Percentiles rank a stretch among this genome's conserved stretches.
Evolutionary conservation across 192 early-diverging fungal genomes (phyloP).

Genomic region (Lobosporangium transversale): DNA sequence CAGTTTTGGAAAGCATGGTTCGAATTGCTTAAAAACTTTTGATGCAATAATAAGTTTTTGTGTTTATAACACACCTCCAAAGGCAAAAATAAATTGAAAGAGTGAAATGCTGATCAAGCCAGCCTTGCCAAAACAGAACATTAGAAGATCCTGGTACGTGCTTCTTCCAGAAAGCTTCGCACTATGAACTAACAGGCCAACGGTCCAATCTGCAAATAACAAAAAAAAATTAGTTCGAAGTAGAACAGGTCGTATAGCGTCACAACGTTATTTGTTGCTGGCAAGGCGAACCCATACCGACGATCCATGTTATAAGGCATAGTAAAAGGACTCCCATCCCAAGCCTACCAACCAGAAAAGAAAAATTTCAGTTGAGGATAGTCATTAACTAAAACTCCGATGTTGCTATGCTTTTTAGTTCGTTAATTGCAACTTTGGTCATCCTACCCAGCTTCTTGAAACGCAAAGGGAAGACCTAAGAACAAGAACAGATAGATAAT

Average conservation of each 20-base stretch:
- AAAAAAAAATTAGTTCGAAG: too few species aligned
- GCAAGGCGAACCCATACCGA: too few species aligned
- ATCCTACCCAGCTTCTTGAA: conserved; percentile 80
- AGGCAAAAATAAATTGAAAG: conserved; percentile 94
- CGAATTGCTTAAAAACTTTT: conserved; percentile 8
- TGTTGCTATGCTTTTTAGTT: too few species aligned
- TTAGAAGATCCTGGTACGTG: conserved; percentile 87
- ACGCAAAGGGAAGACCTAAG: conserved; percentile 87
- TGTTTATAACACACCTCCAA: conserved; percentile 87
- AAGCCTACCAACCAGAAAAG: conserved; percentile 57
- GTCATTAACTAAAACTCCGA: not conserved
- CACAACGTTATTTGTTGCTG: too few species aligned
- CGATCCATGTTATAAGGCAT: conserved; percentile 66
- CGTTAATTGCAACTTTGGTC: not conserved
- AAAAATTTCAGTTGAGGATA: conserved; percentile 52
- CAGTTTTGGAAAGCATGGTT: conserved; percentile 21
- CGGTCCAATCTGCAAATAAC: conserved; percentile 85
- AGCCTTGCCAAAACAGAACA: conserved; percentile 81
- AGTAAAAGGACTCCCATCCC: conserved; percentile 64
- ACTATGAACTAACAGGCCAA: conserved; percentile 76
- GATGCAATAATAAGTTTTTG: not conserved
- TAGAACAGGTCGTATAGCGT: too few species aligned
- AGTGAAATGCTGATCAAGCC: conserved; percentile 83
- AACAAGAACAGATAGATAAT: too few species aligned
- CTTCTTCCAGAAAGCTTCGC: conserved; percentile 80